phyloP scores from a whole-genome alignment of 177 flowering plant genomes.

The Tripterygium wilfordii region DNA sequence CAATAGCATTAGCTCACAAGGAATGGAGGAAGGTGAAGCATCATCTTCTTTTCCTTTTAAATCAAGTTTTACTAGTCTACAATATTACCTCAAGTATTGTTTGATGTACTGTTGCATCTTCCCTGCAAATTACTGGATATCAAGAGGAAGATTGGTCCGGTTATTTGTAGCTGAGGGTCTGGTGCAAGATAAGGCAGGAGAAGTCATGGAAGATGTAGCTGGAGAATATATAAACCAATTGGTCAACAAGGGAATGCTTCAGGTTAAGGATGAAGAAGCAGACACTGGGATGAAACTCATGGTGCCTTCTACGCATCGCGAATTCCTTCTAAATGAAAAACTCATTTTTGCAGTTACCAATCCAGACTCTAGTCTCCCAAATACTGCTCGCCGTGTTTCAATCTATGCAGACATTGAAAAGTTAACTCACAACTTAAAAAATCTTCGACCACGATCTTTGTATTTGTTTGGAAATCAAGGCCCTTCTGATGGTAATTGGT shows the following conservation, averaged over 20 bases:
- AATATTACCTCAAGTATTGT: slow-evolving; percentile 8
- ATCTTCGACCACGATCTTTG: slow-evolving; percentile 3
- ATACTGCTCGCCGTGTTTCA: background rate
- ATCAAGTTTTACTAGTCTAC: slow-evolving; percentile 1
- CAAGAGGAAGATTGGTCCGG: slow-evolving; percentile 9
- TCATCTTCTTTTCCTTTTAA: slow-evolving; percentile 3
- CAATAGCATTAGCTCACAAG: background rate
- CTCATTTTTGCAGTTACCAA: background rate
- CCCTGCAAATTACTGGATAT: slow-evolving; percentile 11
- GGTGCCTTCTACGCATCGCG: slow-evolving; percentile 1
- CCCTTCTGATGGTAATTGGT: slow-evolving; percentile 8
- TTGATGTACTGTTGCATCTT: slow-evolving; percentile 14
- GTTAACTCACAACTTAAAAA: background rate
- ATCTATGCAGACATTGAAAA: slow-evolving; percentile 3
- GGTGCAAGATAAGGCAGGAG: slow-evolving; percentile 6
- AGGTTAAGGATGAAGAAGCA: background rate
- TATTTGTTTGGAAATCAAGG: slow-evolving; percentile 5
- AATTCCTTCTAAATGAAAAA: slow-evolving; percentile 1
- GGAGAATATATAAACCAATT: slow-evolving; percentile 9
- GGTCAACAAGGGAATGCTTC: slow-evolving; percentile 11
- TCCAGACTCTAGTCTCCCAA: slow-evolving; percentile 1
- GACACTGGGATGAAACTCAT: slow-evolving; percentile 1
- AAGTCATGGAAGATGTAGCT: slow-evolving; percentile 9
- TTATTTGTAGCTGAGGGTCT: slow-evolving; percentile 6
- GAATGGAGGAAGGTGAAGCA: slow-evolving; percentile 13